Base-by-base conservation (phyloP, 208 protist species). In the Acanthamoeba castellanii region DNA sequence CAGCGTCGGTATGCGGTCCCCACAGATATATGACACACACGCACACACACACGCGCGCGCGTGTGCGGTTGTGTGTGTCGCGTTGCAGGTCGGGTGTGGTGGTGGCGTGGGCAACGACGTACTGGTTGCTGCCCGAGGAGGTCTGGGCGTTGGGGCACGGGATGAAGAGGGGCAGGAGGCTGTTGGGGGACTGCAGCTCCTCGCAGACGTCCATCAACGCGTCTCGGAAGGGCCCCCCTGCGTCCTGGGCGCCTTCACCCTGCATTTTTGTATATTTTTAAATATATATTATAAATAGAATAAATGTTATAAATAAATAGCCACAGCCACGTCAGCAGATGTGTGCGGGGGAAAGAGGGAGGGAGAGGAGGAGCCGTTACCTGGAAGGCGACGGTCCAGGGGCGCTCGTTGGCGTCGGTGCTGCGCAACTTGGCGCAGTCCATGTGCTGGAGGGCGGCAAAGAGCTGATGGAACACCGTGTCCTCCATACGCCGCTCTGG, bases 191-290 rank as follows among this genome's bases (percentile, higher is more conserved):
- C 22, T 93, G 81, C 22, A 95, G 89, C 34, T 95, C 94, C 57
- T 20, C 9, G 55, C 64, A 74, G 20, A 82, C 57, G 22, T 84
- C 37, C 42, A 30, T 84, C 16, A 95, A 34, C 37, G 72, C 59
- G n/a, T 95, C 94, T 6, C 94, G 81, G 66, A 76, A 95, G 11
- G 94, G 94, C 37, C 94, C 94, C 14, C 94, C 94, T 18, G 47
- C 76, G 68, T 95, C 94, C 30, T 30, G 70, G 7, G 85, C 72
- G 5, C 84, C 81, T 55, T 95, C 94, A 5, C 85, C 85, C 52
- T 81, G 57, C 30, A 95, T 90, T n/a, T n/a, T n/a, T n/a, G n/a
- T n/a, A n/a, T n/a, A n/a, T n/a, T n/a, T n/a, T n/a, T n/a, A n/a
- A n/a, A n/a, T n/a, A n/a, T n/a, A n/a, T n/a, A 59, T 90, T 66